Conservation (phyloP, 441 rosid genomes). For the Erysimum cheiri region DNA sequence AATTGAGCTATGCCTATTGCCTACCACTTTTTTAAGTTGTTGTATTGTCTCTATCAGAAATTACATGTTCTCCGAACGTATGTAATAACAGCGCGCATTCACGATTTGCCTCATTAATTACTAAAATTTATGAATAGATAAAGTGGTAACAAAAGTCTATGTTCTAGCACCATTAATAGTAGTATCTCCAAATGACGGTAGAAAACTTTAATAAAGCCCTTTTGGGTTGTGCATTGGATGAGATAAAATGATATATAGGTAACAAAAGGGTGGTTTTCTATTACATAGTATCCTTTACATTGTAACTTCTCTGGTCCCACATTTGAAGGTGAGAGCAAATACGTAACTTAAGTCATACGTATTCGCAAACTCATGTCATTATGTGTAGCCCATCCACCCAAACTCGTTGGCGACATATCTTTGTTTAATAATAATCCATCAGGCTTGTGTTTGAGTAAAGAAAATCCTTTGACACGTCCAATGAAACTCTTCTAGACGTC, state of each 20-base stretch:
- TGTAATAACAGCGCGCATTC: constrained; percentile 5
- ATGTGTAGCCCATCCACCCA: constrained; percentile 25
- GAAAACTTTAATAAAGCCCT: not conserved
- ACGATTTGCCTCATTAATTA: not conserved
- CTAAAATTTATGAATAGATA: not conserved
- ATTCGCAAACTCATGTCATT: constrained; percentile 27
- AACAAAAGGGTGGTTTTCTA: constrained; percentile 3
- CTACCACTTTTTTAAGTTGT: not conserved
- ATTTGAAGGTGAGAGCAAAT: constrained; percentile 28
- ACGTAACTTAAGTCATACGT: constrained; percentile 40
- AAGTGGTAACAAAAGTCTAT: not conserved
- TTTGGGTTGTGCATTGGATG: constrained; percentile 1
- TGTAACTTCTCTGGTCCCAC: constrained; percentile 34
- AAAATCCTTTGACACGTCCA: constrained; percentile 40
- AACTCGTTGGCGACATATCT: constrained; percentile 31
- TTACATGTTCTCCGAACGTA: not conserved
- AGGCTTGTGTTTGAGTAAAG: constrained; percentile 47
- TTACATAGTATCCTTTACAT: constrained; percentile 16
- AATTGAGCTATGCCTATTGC: not conserved
- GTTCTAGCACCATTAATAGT: not conserved
- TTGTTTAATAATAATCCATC: constrained; percentile 32
- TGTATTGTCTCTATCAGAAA: constrained; percentile 23
- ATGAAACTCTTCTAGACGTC: constrained; percentile 40
- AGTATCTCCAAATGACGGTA: not conserved
- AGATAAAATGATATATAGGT: not conserved